phyloP scores from a whole-genome alignment of 495 filamentous ascomycete genomes.

The Daldinia bambusicola region DNA sequence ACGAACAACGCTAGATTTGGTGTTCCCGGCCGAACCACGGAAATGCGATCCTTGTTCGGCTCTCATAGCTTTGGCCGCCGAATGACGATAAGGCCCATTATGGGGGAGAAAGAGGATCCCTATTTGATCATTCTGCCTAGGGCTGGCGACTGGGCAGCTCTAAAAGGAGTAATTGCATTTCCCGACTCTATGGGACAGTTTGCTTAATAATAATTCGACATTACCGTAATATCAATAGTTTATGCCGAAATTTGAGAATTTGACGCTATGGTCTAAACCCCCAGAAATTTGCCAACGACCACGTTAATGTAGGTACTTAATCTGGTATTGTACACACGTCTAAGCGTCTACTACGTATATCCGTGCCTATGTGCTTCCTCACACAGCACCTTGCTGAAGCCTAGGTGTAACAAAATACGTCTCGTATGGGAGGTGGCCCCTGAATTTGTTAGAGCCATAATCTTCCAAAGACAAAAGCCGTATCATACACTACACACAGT shows the following conservation, averaged over 20 bases:
- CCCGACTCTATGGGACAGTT: constrained; percentile 38
- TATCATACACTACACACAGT: constrained; percentile 5
- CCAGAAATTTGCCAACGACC: background rate
- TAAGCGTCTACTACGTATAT: too few species aligned
- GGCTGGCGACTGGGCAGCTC: constrained; percentile 35
- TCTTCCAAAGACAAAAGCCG: background rate
- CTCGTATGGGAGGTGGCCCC: background rate
- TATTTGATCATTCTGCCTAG: constrained; percentile 27
- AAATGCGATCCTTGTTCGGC: constrained; percentile 24
- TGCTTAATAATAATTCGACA: constrained; percentile 32
- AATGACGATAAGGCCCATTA: constrained; percentile 37
- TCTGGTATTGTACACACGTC: too few species aligned
- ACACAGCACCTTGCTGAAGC: background rate
- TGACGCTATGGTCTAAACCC: background rate
- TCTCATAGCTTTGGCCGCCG: constrained; percentile 21
- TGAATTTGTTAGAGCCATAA: constrained; percentile 1
- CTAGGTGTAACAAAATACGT: background rate
- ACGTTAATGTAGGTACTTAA: background rate
- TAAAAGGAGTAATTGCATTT: constrained; percentile 38
- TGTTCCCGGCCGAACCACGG: constrained; percentile 34
- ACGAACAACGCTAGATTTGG: constrained; percentile 14
- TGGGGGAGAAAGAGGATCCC: constrained; percentile 22
- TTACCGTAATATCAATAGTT: constrained; percentile 35
- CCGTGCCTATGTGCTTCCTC: background rate
- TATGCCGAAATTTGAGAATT: constrained; percentile 17